Conservation (phyloP, 1,284 basidiomycete genomes). For the Quambalaria eucalypti region DNA sequence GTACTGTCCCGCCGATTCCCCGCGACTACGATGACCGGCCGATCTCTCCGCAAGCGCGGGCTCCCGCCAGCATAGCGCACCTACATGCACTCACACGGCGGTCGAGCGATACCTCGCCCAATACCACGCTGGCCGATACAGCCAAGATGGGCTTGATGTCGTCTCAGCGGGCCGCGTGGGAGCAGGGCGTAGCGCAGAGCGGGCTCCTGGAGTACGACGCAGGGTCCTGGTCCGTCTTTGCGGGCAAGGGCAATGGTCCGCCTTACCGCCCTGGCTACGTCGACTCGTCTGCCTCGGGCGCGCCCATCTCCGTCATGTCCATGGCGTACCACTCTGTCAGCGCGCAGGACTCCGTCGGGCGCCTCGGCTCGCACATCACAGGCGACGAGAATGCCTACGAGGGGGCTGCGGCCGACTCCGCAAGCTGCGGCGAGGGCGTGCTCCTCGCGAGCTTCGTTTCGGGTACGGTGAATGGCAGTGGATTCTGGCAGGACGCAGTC, state of each 20-base stretch:
- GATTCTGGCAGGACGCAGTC: conserved; percentile 60
- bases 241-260: conserved; percentile 17
- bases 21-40: too few species aligned
- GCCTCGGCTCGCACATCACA: conserved; percentile 32
- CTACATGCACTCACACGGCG: too few species aligned
- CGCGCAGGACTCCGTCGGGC: conserved; percentile 27
- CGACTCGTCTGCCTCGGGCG: background rate
- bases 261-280: conserved; percentile 18
- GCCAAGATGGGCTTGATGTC: conserved; percentile 28
- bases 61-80: too few species aligned
- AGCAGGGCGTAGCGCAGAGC: conserved; percentile 37
- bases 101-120: too few species aligned
- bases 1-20: too few species aligned
- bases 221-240: conserved; percentile 31
- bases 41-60: too few species aligned
- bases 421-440: conserved; percentile 32
- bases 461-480: conserved; percentile 24
- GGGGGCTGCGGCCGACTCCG: conserved; percentile 38
- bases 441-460: conserved; percentile 29
- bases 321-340: conserved; percentile 31
- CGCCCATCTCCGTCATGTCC: conserved; percentile 11
- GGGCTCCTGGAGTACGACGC: conserved; percentile 38
- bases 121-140: conserved; percentile 27
- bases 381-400: conserved; percentile 28
- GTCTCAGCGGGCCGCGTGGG: conserved; percentile 39